Percentiles rank a stretch among this genome's conserved stretches.
These are phyloP conservation scores for Hibiscus mutabilis DNA, from an alignment of 345 rosid genomes.

Conservation along the genomic window DNA sequence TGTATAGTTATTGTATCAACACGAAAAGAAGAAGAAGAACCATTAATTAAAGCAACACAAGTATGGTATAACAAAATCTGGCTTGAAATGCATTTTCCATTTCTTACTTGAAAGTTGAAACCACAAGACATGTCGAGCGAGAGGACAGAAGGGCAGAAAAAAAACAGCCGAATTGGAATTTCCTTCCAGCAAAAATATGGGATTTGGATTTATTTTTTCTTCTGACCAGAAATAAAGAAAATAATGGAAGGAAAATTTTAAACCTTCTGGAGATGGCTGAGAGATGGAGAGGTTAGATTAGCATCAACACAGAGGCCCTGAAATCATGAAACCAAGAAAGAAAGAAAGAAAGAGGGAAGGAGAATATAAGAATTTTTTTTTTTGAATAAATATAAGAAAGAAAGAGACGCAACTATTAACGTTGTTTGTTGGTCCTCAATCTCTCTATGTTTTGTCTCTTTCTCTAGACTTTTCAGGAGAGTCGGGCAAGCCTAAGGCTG, in stretches of 20 bases:
- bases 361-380: too few species aligned
- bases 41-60: not conserved
- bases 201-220: not conserved
- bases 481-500: not conserved
- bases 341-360: not conserved
- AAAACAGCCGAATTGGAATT: not conserved
- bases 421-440: not conserved
- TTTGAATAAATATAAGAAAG: not conserved
- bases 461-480: not conserved
- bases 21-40: too few species aligned
- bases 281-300: not conserved
- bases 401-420: not conserved
- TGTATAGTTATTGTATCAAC: not conserved
- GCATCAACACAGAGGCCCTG: not conserved
- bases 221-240: not conserved
- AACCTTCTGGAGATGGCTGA: not conserved
- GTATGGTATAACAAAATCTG: not conserved
- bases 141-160: not conserved
- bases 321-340: not conserved
- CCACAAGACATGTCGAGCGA: slow-evolving; percentile 4
- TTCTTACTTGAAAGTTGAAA: slow-evolving; percentile 12
- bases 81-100: not conserved
- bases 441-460: not conserved
- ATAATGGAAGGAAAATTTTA: not conserved
- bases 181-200: not conserved